These are phyloP conservation scores for Carex littledalei DNA, from an alignment of 176 grass and related monocot genomes.

Conservation along the genomic window DNA sequence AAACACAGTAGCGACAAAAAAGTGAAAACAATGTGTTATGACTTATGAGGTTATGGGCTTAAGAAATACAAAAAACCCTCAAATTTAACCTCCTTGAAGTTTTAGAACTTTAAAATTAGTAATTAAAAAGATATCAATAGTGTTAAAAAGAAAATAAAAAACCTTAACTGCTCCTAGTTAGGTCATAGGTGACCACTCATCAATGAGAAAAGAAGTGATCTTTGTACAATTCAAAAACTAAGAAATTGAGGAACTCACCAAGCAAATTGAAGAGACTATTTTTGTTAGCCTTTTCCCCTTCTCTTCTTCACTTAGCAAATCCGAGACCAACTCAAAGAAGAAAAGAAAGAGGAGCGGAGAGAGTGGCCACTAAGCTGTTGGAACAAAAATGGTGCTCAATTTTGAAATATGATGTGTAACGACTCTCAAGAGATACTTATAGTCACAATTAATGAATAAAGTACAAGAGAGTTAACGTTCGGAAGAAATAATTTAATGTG, in stretches of 20 bases:
- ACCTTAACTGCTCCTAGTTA: neutral
- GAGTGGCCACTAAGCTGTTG: neutral
- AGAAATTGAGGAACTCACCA: neutral
- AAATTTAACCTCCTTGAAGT: neutral
- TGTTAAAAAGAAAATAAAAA: neutral
- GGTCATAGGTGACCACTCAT: neutral
- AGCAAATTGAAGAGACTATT: conserved; percentile 7
- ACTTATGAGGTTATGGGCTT: neutral
- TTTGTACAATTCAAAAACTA: neutral
- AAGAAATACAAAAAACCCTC: neutral
- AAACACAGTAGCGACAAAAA: neutral
- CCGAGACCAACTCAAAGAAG: neutral
- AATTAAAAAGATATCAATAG: neutral
- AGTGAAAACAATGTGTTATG: neutral
- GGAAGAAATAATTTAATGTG: conserved; percentile 14
- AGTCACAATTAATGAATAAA: neutral
- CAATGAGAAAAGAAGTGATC: conserved; percentile 5
- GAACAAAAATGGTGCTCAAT: neutral
- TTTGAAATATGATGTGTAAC: neutral
- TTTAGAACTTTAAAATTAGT: neutral
- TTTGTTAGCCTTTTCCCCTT: neutral
- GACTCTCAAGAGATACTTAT: conserved; percentile 19
- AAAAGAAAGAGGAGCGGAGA: neutral
- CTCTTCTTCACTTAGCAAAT: conserved; percentile 6
- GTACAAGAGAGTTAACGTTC: conserved; percentile 18